Evolutionary conservation across 306 rosid genomes (phyloP).

Genomic region (Fagus sylvatica): DNA sequence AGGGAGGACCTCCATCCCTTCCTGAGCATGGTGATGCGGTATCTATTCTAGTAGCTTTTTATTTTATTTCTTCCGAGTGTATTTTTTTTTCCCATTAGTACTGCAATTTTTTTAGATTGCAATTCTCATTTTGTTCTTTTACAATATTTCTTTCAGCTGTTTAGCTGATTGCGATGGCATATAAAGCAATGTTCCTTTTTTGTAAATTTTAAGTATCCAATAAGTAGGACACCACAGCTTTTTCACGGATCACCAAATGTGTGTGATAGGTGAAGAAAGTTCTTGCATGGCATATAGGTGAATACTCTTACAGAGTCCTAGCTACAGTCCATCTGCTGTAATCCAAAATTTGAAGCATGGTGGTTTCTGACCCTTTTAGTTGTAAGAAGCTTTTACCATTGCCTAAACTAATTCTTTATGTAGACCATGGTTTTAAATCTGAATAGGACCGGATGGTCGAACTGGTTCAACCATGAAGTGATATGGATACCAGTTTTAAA

Average conservation of each 20-base stretch:
- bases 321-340: no score
- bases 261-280: neutral
- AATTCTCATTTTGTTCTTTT: neutral
- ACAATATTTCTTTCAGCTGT: neutral
- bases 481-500: no score
- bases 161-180: neutral
- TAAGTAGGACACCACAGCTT: neutral
- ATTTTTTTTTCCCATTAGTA: neutral
- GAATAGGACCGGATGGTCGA: no score
- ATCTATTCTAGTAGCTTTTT: constrained; percentile 21
- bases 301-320: no score
- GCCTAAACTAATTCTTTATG: neutral
- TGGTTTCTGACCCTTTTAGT: neutral
- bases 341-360: neutral
- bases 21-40: constrained; percentile 88
- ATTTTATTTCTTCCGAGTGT: constrained; percentile 16
- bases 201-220: neutral
- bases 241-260: neutral
- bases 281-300: neutral
- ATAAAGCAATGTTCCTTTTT: neutral
- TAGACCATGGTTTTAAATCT: no score
- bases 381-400: no score
- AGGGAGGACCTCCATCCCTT: constrained; percentile 89
- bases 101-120: no score
- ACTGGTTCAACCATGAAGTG: no score